phyloP scores from a whole-genome alignment of 768 basidiomycete genomes.

The Heimioporus sp. region DNA sequence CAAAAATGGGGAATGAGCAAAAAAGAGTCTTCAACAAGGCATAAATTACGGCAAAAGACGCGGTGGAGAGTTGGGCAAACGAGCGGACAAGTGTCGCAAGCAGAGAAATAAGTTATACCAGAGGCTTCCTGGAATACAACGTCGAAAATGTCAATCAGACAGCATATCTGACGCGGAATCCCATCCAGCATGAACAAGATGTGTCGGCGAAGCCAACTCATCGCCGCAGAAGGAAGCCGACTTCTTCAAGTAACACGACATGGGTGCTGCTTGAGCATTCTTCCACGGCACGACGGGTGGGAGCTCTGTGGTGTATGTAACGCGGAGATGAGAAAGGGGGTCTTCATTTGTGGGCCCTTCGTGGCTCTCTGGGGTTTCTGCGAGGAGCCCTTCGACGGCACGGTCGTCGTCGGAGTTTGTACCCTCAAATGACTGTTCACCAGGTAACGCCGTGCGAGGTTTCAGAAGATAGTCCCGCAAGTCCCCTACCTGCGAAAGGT shows the following conservation, averaged over 20 bases:
- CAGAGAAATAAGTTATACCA: constrained; percentile 24
- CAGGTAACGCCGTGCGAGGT: constrained; percentile 25
- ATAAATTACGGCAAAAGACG: constrained; percentile 28
- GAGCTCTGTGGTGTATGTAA: constrained; percentile 34
- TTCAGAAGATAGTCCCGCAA: constrained; percentile 23
- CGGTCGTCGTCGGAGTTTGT: constrained; percentile 38
- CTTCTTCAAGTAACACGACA: constrained; percentile 38
- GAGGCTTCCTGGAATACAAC: constrained; percentile 5
- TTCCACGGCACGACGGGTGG: constrained; percentile 34
- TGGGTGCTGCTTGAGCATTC: constrained; percentile 32
- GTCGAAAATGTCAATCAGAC: constrained; percentile 27
- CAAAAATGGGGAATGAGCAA: background rate
- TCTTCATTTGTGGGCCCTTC: constrained; percentile 31
- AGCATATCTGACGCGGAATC: constrained; percentile 47
- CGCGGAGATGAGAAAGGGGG: constrained; percentile 35
- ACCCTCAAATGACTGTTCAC: constrained; percentile 31
- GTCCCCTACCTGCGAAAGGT: constrained; percentile 28
- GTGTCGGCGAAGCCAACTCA: constrained; percentile 43
- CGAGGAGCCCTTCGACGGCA: constrained; percentile 31
- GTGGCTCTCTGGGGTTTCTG: constrained; percentile 32
- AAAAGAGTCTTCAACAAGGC: constrained; percentile 8
- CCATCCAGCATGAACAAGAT: constrained; percentile 57
- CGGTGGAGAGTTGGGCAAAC: constrained; percentile 14
- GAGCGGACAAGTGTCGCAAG: constrained; percentile 16
- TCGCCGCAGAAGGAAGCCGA: constrained; percentile 39